Percentiles rank a stretch among this genome's conserved stretches.
These are phyloP conservation scores for Hypoxylon fuscum DNA, from an alignment of 495 filamentous ascomycete genomes.

Conservation along the genomic window DNA sequence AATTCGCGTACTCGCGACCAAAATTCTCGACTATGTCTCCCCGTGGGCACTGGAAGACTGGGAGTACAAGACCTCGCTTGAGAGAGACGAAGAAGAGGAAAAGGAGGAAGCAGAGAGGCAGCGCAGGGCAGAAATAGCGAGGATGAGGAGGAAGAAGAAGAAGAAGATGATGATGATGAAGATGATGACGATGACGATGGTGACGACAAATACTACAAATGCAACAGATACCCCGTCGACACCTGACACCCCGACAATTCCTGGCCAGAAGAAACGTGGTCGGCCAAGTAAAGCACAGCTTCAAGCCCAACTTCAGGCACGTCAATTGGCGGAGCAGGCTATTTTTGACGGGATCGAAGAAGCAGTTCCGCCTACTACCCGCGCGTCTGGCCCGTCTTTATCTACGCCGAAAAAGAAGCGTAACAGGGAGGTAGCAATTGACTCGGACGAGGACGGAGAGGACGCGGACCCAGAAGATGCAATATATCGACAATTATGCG, in stretches of 20 bases:
- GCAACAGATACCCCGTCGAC: conserved; percentile 11
- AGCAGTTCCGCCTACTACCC: conserved; percentile 21
- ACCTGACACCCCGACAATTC: neutral
- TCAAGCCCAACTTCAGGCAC: conserved; percentile 37
- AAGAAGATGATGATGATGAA: no score
- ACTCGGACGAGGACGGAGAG: conserved; percentile 36
- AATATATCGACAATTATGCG: conserved; percentile 32
- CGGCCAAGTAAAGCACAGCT: conserved; percentile 44
- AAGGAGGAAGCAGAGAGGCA: conserved; percentile 18
- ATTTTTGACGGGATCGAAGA: conserved; percentile 28
- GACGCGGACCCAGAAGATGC: conserved; percentile 28
- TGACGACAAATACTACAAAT: conserved; percentile 1
- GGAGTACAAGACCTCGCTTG: conserved; percentile 47
- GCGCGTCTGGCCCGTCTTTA: conserved; percentile 38
- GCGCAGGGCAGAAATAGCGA: conserved; percentile 20
- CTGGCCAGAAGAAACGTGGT: conserved; percentile 26
- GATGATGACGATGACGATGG: no score
- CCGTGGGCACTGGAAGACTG: conserved; percentile 56
- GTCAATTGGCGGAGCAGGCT: conserved; percentile 27
- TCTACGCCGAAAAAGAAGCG: conserved; percentile 45
- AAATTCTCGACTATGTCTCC: conserved; percentile 56
- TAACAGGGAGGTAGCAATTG: conserved; percentile 8
- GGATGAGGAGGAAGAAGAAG: conserved; percentile 22
- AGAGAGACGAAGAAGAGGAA: conserved; percentile 40
- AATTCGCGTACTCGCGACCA: conserved; percentile 47